Evolutionary conservation across 1,139 yeast species (phyloP).

Genomic region (Geotrichum carabidarum): DNA sequence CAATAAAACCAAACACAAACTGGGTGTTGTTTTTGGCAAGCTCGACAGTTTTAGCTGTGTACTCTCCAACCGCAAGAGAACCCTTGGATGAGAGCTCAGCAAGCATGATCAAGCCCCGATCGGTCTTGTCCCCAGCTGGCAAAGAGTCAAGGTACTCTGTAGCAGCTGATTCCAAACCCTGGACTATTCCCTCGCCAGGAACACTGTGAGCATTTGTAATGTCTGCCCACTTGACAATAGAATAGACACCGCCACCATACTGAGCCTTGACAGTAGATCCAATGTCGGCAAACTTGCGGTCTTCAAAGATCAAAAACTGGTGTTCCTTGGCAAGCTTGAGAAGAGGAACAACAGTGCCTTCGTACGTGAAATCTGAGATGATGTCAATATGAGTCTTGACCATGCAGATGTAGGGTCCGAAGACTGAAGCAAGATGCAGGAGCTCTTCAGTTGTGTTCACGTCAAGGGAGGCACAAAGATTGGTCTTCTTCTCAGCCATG

Average conservation of each 20-base stretch:
- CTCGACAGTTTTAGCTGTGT: constrained; percentile 79
- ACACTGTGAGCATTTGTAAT: constrained; percentile 97
- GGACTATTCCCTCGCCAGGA: constrained; percentile 89
- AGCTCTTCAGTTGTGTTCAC: constrained; percentile 75
- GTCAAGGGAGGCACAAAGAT: constrained; percentile 94
- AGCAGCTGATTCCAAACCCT: constrained; percentile 83
- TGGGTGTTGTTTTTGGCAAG: constrained; percentile 83
- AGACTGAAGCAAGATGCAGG: constrained; percentile 60
- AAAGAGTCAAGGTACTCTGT: constrained; percentile 52
- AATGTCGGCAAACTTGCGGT: constrained; percentile 96
- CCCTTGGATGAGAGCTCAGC: constrained; percentile 95
- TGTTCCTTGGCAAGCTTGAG: constrained; percentile 66
- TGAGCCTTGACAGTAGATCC: constrained; percentile 97
- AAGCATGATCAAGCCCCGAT: constrained; percentile 83
- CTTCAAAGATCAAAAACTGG: constrained; percentile 85
- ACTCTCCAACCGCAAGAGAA: constrained; percentile 85
- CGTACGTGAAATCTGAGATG: constrained; percentile 79
- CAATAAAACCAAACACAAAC: constrained; percentile 94
- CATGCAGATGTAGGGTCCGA: constrained; percentile 89
- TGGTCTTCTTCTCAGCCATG: constrained; percentile 77
- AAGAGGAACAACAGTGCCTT: constrained; percentile 70
- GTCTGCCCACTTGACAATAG: constrained; percentile 91
- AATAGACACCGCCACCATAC: constrained; percentile 83
- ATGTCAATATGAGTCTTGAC: constrained; percentile 95
- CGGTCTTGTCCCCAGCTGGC: constrained; percentile 22